phyloP scores from a whole-genome alignment of 371 early-diverging fungal species.

The Mucor circinelloides region DNA sequence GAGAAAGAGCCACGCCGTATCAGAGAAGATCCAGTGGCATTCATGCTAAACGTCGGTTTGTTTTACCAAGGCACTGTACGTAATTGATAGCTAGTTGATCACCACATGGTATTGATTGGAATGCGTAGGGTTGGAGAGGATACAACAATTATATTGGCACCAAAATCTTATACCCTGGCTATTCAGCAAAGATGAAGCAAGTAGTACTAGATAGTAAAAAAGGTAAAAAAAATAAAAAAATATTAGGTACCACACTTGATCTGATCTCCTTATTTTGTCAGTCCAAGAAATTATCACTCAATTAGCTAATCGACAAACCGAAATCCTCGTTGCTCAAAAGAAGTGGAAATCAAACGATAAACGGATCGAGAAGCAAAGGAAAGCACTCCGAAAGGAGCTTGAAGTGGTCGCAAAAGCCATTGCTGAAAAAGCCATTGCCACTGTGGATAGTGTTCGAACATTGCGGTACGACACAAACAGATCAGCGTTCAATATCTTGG shows the following conservation, averaged over 20 bases:
- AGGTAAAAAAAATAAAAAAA: conserved; percentile 32
- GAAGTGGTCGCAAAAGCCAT: conserved; percentile 62
- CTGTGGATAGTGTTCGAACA: conserved; percentile 66
- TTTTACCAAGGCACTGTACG: conserved; percentile 74
- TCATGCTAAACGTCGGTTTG: conserved; percentile 70
- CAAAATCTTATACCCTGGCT: conserved; percentile 72
- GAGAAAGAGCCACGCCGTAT: conserved; percentile 69
- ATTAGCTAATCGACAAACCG: conserved; percentile 51
- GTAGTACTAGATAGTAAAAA: conserved; percentile 53
- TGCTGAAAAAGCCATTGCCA: conserved; percentile 69
- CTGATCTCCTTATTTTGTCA: conserved; percentile 8
- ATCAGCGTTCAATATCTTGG: neutral
- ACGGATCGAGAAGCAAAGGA: conserved; percentile 33
- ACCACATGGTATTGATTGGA: neutral
- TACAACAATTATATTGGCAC: conserved; percentile 80
- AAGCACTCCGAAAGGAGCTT: conserved; percentile 52
- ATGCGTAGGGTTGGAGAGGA: conserved; percentile 74
- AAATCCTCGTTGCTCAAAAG: conserved; percentile 36
- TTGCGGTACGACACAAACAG: conserved; percentile 50
- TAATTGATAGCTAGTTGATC: neutral
- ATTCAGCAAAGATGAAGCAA: conserved; percentile 61
- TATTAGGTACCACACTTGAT: neutral
- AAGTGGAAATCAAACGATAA: conserved; percentile 24
- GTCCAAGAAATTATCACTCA: conserved; percentile 47
- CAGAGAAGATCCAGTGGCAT: conserved; percentile 78